A percentile compares a stretch with the other conserved stretches of the same genome.
Conservation (phyloP, 1,284 basidiomycete genomes). For the Austroboletus novae-zelandiae region DNA sequence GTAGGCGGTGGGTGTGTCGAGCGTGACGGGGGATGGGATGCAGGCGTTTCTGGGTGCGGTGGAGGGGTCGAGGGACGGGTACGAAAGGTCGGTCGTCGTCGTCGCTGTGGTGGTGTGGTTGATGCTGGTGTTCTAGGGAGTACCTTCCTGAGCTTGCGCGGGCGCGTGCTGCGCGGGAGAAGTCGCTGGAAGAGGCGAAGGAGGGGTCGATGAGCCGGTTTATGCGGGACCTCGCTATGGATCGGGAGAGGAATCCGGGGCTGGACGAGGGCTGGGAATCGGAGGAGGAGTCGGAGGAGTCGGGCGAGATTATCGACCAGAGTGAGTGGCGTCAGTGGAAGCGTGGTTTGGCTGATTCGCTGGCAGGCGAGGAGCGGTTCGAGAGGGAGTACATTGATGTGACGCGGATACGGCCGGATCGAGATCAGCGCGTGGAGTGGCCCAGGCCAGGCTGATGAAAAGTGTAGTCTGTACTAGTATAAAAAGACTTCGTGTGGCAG, state of each 20-base stretch:
- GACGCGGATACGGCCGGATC: conserved; percentile 45
- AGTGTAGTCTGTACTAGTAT: too few species aligned
- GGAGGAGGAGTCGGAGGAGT: conserved; percentile 63
- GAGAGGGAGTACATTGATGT: conserved; percentile 71
- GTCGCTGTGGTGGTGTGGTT: background rate
- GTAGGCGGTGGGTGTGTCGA: conserved; percentile 93
- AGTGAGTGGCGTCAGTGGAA: conserved; percentile 44
- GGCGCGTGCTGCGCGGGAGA: conserved; percentile 58
- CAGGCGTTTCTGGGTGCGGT: conserved; percentile 91
- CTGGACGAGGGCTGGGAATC: conserved; percentile 60
- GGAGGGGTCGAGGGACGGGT: conserved; percentile 83
- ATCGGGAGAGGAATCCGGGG: conserved; percentile 57
- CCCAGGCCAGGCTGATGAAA: conserved; percentile 47
- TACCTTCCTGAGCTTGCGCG: conserved; percentile 90
- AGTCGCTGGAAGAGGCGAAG: conserved; percentile 66
- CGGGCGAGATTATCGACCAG: conserved; percentile 61
- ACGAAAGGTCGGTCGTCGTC: conserved; percentile 63
- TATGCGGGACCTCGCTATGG: conserved; percentile 84
- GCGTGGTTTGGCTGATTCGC: conserved; percentile 5
- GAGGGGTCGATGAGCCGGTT: conserved; percentile 79
- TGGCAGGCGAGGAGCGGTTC: conserved; percentile 54
- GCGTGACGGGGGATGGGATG: conserved; percentile 92
- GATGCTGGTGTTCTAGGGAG: conserved; percentile 50
- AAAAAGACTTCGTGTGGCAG: background rate
- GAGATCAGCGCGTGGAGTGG: conserved; percentile 59